Evolutionary conservation across 352 stramenopile species (phyloP), one percentile per base, ranked within the genome.

Genomic region (Pythium scleroteichum): DNA sequence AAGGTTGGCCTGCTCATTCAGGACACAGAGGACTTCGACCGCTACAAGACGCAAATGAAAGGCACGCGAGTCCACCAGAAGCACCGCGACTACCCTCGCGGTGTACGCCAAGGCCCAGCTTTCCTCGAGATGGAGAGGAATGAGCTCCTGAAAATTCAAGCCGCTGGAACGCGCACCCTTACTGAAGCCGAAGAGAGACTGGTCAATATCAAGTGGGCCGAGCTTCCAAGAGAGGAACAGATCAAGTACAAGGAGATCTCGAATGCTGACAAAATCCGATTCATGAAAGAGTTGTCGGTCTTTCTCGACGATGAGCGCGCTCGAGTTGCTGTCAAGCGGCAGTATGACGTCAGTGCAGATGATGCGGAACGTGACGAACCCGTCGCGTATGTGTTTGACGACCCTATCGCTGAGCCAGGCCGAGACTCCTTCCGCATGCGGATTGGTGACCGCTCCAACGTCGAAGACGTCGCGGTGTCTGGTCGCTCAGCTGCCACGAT

Each of bases 321-420:
- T 4, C 61, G 69, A 27, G 52, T 87, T 0, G 67, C 72, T 40
- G 50, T 66, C 17, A 75, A 87, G 59, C 78, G 78, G 50, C 76
- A 82, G 46, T 90, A 91, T 42, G 77, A 79, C 3, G 59, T 67
- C 3, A 23, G 52, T 29, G 40, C 54, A 4, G 47, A 29, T 2
- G 41, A 23, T 8, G 64, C 64, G 17, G n/a, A 48, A 13, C 7
- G 14, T 10, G 59, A 68, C 6, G 82, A 92, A 23, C 80, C 81
- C 1, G 77, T 92, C 0, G 82, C 77, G 16, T 94, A 92, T 54
- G 69, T 94, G 42, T 91, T 94, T 55, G 77, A 91, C 17, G 77
- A 87, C 16, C 79, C 78, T 4, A 94, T 94, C 47, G 71, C 81
- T 0, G 77, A 91, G 68, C 82, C 81, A 12, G 71, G 79, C 33